Evolutionary conservation across 305 asterid genomes (phyloP), one percentile per base, ranked within the genome.

Genomic region (Fraxinus sp.): DNA sequence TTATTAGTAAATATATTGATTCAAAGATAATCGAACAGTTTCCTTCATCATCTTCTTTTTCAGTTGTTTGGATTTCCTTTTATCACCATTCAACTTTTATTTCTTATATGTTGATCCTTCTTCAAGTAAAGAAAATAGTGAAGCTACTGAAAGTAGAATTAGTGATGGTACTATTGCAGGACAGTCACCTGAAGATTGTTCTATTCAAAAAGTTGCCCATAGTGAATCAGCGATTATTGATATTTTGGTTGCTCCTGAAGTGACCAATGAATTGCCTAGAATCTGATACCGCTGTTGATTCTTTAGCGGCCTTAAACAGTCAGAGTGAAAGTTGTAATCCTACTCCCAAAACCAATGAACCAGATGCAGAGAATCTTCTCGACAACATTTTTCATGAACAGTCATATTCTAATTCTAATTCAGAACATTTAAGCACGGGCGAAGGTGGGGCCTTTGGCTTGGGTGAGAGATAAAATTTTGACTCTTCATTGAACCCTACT

Each of bases 171-270:
- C 82, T 82, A 87, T 82, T 86, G 74, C 76, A 84, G 85, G 84
- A 76, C 85, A 81, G 81, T 79, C 88, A 85, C 81, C 92, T 43
- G 86, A 72, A 86, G 87, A 85, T 86, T 86, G 79, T 84, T 89
- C 79, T 37, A 73, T 33, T 80, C 85, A 83, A 43, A 39, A 80
- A 82, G 89, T 82, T 83, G 82, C 79, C 73, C 85, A 80, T 79
- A 83, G 84, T 32, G 91, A 85, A 80, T 80, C 90, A 68, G 87
- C 85, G 83, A 33, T 78, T 79, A 87, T 79, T 83, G 87, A 82
- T 80, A 84, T 46, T 70, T 81, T 81, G 79, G 89, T 78, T 86
- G 91, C 89, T 85, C 77, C 90, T 82, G 91, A 87, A 85, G 88
- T 85, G 84, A 73, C 79, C 57, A 89, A 86, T 66, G 66, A 83